A percentile compares a stretch with the other conserved stretches of the same genome.
phyloP scores from a whole-genome alignment of 805 yeast species.

The Isabelozyma pseudorhagii region DNA sequence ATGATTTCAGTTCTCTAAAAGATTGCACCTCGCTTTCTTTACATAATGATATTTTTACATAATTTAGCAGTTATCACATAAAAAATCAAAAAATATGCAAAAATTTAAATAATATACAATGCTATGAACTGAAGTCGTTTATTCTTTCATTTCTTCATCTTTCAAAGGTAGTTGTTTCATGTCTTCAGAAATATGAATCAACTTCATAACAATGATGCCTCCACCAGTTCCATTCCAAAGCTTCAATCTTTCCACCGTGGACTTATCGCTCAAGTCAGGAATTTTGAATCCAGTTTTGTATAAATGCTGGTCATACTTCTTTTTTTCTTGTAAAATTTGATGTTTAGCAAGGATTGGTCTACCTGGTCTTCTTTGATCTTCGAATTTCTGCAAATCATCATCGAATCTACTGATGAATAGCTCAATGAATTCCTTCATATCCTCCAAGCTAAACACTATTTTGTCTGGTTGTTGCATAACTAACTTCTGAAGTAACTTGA shows the following conservation, averaged over 20 bases:
- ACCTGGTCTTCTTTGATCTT: constrained; percentile 72
- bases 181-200: constrained; percentile 33
- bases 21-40: too few relatives aligned
- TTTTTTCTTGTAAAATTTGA: constrained; percentile 58
- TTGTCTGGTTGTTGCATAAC: constrained; percentile 25
- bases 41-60: too few relatives aligned
- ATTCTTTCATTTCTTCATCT: constrained; percentile 15
- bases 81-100: background rate
- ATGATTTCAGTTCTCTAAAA: too few relatives aligned
- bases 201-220: constrained; percentile 62
- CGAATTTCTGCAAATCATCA: constrained; percentile 66
- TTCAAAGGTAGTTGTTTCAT: constrained; percentile 20
- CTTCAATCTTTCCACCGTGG: constrained; percentile 57
- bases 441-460: constrained; percentile 48
- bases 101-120: background rate
- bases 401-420: constrained; percentile 67
- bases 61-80: background rate
- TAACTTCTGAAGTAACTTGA: constrained; percentile 52
- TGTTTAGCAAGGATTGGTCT: constrained; percentile 79
- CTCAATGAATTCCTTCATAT: constrained; percentile 58
- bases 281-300: constrained; percentile 65
- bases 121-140: background rate
- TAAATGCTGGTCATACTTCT: constrained; percentile 58
- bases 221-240: constrained; percentile 85
- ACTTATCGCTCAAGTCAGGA: constrained; percentile 67